Conservation (phyloP, 2,329 filamentous ascomycete genomes). For the Fusarium dlaminii region DNA sequence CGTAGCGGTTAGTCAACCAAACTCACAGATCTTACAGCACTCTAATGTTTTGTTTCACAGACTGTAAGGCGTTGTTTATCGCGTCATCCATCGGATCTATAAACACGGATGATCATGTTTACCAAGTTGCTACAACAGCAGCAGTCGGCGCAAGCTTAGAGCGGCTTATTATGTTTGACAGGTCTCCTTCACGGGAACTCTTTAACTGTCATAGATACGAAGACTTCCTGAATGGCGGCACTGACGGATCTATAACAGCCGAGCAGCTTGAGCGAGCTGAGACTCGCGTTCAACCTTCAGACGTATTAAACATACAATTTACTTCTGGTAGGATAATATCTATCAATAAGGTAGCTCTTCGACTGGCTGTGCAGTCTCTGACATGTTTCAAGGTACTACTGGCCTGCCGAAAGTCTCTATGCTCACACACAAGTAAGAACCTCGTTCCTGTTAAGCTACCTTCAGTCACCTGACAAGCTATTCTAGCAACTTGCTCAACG, state of each 20-base stretch:
- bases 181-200: not conserved
- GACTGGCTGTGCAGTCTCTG: rapidly evolving
- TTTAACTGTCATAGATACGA: not conserved
- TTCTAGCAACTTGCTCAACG: not conserved
- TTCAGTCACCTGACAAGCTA: not conserved
- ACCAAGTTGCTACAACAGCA: not conserved
- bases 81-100: not conserved
- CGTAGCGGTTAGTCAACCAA: not conserved
- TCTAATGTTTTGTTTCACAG: not conserved
- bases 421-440: not conserved
- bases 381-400: not conserved
- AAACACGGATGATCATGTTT: not conserved
- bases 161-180: not conserved
- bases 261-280: not conserved
- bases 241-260: too few relatives aligned
- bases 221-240: not conserved
- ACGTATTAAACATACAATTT: not conserved
- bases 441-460: rapidly evolving
- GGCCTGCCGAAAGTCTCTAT: not conserved
- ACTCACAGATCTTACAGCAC: rapidly evolving
- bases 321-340: not conserved
- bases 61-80: not conserved
- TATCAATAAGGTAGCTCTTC: rapidly evolving
- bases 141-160: not conserved
- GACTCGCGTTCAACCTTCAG: not conserved